Evolutionary conservation across 805 yeast species (phyloP).

Genomic region (Hanseniaspora clermontiae): DNA sequence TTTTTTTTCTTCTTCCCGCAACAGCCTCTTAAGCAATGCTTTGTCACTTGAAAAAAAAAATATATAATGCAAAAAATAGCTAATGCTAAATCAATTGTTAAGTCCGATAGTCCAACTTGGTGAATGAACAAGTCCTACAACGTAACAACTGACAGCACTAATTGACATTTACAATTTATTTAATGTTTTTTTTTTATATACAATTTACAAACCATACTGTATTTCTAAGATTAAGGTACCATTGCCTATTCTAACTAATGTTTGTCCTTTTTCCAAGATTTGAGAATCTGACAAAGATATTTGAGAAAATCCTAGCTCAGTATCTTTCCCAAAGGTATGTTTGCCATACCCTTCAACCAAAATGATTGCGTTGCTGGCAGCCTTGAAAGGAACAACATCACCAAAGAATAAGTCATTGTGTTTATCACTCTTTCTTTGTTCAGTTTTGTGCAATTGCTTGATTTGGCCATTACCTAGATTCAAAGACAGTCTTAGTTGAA

Average conservation of each 20-base stretch:
- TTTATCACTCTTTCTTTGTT: constrained; percentile 37
- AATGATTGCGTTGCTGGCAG: constrained; percentile 48
- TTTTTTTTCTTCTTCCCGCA: background rate
- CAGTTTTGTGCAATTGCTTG: constrained; percentile 55
- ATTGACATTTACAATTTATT: too few relatives aligned
- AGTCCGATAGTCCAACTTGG: too few relatives aligned
- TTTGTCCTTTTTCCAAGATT: constrained; percentile 23
- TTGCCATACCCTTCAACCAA: constrained; percentile 50
- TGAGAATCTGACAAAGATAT: constrained; percentile 38
- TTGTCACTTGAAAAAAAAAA: background rate
- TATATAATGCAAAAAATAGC: too few relatives aligned
- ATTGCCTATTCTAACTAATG: constrained; percentile 23
- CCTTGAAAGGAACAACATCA: constrained; percentile 56
- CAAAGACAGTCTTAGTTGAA: constrained; percentile 44
- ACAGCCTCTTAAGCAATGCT: background rate
- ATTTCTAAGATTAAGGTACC: constrained; percentile 25
- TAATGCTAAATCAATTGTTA: background rate
- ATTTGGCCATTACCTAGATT: constrained; percentile 32
- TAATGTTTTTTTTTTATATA: background rate
- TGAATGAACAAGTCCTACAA: too few relatives aligned
- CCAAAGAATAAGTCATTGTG: constrained; percentile 41
- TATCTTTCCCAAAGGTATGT: constrained; percentile 61
- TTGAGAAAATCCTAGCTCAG: constrained; percentile 48
- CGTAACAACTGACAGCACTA: too few relatives aligned
- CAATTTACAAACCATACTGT: constrained; percentile 18